Evolutionary conservation across 306 rosid genomes (phyloP), one percentile per base, ranked within the genome.

Genomic region (Astragalus glycyphyllos): DNA sequence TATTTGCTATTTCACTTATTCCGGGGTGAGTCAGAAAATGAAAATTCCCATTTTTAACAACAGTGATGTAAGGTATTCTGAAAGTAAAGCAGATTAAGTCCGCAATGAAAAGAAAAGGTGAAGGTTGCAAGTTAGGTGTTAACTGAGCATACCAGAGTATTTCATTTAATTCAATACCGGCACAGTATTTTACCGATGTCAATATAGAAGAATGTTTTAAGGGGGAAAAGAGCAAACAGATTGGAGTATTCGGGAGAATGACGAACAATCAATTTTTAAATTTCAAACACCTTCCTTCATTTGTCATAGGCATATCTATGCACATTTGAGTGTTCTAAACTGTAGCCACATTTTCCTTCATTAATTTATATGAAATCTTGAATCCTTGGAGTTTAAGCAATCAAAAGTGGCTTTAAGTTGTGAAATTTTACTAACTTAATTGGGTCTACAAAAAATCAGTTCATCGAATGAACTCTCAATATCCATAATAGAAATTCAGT

Each of bases 51-150:
- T 73, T 11, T 13, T 40, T 34, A 54, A 59, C 26, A 14, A 4
- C 6, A 57, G 56, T 72, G 15, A 8, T 49, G 45, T 40, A 46
- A 23, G 44, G 61, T 16, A 50, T 51, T 40, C 4, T 69, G 31
- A 59, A 65, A 60, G 65, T 42, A 70, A 74, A 7, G 34, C 59
- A 40, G 11, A 49, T 56, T 45, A 70, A 58, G 60, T 38, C 57
- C 73, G 35, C 45, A 20, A 65, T 53, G 62, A 32, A 58, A 45
- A 53, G 62, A 32, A 58, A 45, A 58, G 13, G 37, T 69, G 34
- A 20, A 48, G 70, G 32, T 35, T 72, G 42, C 34, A 46, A 72
- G 8, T 60, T 40, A 72, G 29, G 17, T 60, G 60, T 60, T 72
- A 46, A 9, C 31, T 17, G 46, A 72, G 9, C 51, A 15, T 45